phyloP scores from a whole-genome alignment of 2,329 filamentous ascomycete species.

The Trichocomaceae sp. region DNA sequence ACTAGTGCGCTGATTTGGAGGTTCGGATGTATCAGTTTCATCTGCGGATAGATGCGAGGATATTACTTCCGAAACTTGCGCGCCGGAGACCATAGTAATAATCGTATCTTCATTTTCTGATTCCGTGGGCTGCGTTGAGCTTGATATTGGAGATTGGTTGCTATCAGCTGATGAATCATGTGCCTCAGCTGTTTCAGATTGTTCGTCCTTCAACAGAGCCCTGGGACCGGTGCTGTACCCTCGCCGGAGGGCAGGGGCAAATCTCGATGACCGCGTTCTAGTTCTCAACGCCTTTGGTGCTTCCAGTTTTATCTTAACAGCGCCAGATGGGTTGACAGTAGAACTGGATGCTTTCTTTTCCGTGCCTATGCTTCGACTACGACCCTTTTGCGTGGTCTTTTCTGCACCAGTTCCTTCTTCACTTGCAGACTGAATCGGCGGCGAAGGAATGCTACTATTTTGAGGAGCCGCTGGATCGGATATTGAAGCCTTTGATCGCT shows the following conservation, averaged over 20 bases:
- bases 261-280: not conserved
- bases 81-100: not conserved
- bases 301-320: not conserved
- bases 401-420: not conserved
- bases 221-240: slow-evolving; percentile 11
- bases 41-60: not conserved
- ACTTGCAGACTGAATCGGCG: not conserved
- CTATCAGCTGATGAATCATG: not conserved
- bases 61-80: not conserved
- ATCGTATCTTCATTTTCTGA: not conserved
- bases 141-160: not conserved
- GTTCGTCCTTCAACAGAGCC: not conserved
- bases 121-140: not conserved
- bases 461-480: too few relatives aligned
- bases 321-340: not conserved
- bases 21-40: not conserved
- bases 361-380: not conserved
- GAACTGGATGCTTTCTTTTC: not conserved
- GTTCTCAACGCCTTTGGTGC: not conserved
- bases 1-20: not conserved
- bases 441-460: not conserved
- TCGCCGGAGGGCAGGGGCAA: not conserved
- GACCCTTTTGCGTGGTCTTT: not conserved
- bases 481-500: not conserved
- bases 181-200: slow-evolving; percentile 4